Base-by-base conservation (phyloP, 2,329 filamentous ascomycete genomes). In the Fusarium brevicatenulatum region DNA sequence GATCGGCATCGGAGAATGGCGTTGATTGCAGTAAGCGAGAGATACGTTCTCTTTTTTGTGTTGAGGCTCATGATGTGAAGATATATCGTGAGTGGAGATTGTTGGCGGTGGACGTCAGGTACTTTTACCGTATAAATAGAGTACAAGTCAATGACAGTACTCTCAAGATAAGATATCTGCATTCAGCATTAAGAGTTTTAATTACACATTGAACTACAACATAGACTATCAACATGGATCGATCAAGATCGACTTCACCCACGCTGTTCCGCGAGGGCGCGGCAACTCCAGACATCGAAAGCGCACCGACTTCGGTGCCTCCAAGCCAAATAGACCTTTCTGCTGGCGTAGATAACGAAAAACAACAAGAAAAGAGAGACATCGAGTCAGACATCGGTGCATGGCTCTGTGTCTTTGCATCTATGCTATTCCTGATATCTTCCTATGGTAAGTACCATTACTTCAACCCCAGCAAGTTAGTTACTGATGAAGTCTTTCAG, bases 341-440 rank as follows among this genome's bases (percentile, higher is more conserved):
- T 9, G 32, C 56, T 9, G 34, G 56, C 39, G 30, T 57, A 13
- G 56, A 74, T 4, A 60, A 43, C 9, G 68, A 62, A 11, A 61
- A 68, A 5, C 36, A 65, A 19, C 42, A 49, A 11, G 36, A 34
- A 1, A 55, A 36, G 5, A 54, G n/a, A 11, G 69, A 74, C 10
- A 37, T 54, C 9, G 71, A 75, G 32, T 63, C 66, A 7, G 69
- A 72, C 16, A 1, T 42, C 4, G 68, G 69, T 21, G 54, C 69
- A 2, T 75, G 72, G 72, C 34, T 72, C 8, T 74, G 72, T 7
- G 72, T 75, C 3, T 47, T 74, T 37, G 71, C 56, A 13, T 63
- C 72, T 19, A 25, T 75, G 10, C 23, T 74, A n/a, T 75, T 75
- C 52, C 47, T 74, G 3, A 63, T 72, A 7, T 71, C 72, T 9